Evolutionary conservation across 768 basidiomycete species (phyloP), one percentile per base, ranked within the genome.

Genomic region (Mycena galopus): DNA sequence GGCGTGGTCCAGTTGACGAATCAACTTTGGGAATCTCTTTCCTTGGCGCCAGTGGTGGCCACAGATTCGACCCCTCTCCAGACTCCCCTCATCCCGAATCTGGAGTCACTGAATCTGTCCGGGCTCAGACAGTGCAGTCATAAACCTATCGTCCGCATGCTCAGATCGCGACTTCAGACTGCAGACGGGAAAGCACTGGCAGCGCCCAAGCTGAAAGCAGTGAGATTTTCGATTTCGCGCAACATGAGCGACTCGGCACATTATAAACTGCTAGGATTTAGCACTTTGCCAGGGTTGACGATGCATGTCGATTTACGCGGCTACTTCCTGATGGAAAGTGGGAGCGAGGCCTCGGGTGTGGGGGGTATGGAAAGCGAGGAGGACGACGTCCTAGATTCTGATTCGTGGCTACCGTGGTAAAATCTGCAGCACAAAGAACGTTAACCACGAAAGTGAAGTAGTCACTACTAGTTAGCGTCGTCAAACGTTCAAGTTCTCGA

Each of bases 1-100:
- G 12, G 6, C 7, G 37, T 11, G 19, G n/a, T 9, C 4, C 65
- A 58, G 56, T 61, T 68, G 27, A 60, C 67, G 12, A 27, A 59
- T 30, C 25, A 11, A 53, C 37, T 61, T n/a, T 68, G 67, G 47
- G 50, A 61, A 29, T 47, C 58, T 4, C 58, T n/a, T 68, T 21
- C 47, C 50, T n/a, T 55, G 35, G 8, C 29, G 62, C 23, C 27
- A 8, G 23, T 21, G 32, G n/a, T n/a, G n/a, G n/a, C n/a, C n/a
- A n/a, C n/a, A n/a, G n/a, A n/a, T n/a, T n/a, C n/a, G n/a, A n/a
- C n/a, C n/a, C n/a, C n/a, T n/a, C n/a, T n/a, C 57, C 16, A 17
- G n/a, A 11, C 29, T 27, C 44, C 47, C 5, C 67, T 68, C 19
- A 17, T 68, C 30, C 67, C 67, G 27, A 9, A 68, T 7, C 33